A percentile compares a stretch with the other conserved stretches of the same genome.
Evolutionary conservation across 441 rosid species (phyloP).

Genomic region (Eruca vesicaria): DNA sequence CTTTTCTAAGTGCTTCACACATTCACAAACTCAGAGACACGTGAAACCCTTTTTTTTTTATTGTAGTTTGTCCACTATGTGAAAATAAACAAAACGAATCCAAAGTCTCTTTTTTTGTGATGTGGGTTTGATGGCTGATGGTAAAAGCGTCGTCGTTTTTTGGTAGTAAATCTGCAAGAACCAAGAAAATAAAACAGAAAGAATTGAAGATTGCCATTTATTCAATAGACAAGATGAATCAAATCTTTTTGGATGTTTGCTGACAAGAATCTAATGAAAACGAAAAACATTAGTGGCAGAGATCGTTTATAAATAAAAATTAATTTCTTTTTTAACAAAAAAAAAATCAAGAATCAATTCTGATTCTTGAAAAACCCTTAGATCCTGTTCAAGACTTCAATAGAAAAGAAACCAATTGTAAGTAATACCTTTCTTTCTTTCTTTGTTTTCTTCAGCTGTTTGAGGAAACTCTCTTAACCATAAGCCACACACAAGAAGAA

Average conservation of each 20-base stretch:
- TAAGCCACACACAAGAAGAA: background rate
- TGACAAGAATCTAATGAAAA: slow-evolving; percentile 27
- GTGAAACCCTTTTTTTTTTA: slow-evolving; percentile 25
- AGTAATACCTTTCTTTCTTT: background rate
- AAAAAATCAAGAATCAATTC: background rate
- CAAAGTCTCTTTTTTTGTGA: slow-evolving; percentile 33
- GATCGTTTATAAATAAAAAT: slow-evolving; percentile 30
- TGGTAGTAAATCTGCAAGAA: slow-evolving; percentile 45
- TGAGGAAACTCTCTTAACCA: background rate
- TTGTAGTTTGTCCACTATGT: background rate
- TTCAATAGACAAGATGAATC: slow-evolving; percentile 58
- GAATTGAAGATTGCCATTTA: slow-evolving; percentile 45
- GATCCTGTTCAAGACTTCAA: slow-evolving; percentile 16
- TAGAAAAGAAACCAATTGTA: background rate
- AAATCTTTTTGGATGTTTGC: slow-evolving; percentile 43
- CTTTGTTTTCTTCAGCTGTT: background rate
- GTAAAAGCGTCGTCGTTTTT: slow-evolving; percentile 11
- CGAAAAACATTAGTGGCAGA: slow-evolving; percentile 50
- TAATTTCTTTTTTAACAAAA: background rate
- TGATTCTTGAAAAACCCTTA: slow-evolving; percentile 11
- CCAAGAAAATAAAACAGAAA: slow-evolving; percentile 41
- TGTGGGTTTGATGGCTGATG: slow-evolving; percentile 29
- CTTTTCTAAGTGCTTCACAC: slow-evolving; percentile 43
- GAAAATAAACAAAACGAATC: slow-evolving; percentile 37
- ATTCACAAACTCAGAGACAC: slow-evolving; percentile 38